phyloP scores from a whole-genome alignment of 116 monocot species.

The Cymodocea nodosa region DNA sequence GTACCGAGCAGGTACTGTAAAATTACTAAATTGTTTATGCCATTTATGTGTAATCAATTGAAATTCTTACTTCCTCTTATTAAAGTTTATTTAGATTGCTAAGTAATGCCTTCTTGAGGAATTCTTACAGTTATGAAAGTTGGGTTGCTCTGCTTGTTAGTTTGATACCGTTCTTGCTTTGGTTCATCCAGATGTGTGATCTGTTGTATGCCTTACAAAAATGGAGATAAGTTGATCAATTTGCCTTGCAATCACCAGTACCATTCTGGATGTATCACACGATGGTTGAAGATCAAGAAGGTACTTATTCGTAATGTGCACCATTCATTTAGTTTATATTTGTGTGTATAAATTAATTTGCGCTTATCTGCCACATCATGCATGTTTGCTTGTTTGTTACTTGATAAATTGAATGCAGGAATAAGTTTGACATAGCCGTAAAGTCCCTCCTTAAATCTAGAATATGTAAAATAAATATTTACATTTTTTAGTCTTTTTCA shows the following conservation, averaged over 20 bases:
- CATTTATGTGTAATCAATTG: too few relatives aligned
- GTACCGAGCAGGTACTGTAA: too few relatives aligned
- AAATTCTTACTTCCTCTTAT: too few relatives aligned
- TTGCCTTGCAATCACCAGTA: slow-evolving; percentile 50
- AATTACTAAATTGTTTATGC: too few relatives aligned
- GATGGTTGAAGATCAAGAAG: slow-evolving; percentile 75
- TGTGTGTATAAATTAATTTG: not conserved
- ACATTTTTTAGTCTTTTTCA: too few relatives aligned
- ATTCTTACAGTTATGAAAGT: not conserved
- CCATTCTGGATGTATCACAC: slow-evolving; percentile 41
- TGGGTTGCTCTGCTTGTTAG: not conserved
- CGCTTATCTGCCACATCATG: not conserved
- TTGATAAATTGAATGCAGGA: too few relatives aligned
- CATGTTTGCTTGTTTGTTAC: not conserved
- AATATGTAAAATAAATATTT: too few relatives aligned
- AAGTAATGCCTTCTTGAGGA: not conserved
- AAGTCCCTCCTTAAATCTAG: too few relatives aligned
- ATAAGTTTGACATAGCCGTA: too few relatives aligned
- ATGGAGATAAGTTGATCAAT: slow-evolving; percentile 11
- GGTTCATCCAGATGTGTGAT: slow-evolving; percentile 38
- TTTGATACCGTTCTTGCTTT: not conserved
- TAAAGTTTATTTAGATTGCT: too few relatives aligned
- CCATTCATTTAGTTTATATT: not conserved
- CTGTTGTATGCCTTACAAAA: slow-evolving; percentile 13
- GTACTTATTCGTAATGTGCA: slow-evolving; percentile 14